A percentile compares a stretch with the other conserved stretches of the same genome.
Conservation (phyloP, 148 eudicot species). For the Vaccinium macrocarpon region DNA sequence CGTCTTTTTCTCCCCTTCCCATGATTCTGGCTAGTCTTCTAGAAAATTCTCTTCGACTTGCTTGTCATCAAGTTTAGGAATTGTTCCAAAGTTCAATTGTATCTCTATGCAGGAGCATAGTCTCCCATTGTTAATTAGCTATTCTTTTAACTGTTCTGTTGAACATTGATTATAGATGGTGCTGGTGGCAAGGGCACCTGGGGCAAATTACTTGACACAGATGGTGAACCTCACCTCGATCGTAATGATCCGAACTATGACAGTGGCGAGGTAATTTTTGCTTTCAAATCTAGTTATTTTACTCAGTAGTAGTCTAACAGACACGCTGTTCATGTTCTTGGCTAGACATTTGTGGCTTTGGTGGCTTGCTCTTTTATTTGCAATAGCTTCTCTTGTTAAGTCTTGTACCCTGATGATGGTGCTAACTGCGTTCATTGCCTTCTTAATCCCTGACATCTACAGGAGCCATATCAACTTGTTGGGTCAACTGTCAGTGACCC, state of each 20-base stretch:
- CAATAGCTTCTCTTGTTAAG: not conserved
- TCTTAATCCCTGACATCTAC: constrained; percentile 16
- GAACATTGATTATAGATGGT: constrained; percentile 58
- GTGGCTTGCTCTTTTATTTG: not conserved
- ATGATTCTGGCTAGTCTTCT: not conserved
- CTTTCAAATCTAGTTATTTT: not conserved
- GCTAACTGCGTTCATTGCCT: not conserved
- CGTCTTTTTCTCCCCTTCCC: not conserved
- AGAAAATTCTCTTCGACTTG: not conserved
- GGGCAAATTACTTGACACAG: constrained; percentile 93
- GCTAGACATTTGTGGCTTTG: not conserved
- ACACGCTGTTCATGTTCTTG: not conserved
- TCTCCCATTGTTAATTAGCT: no score
- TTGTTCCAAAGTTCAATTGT: not conserved
- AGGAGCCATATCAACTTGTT: constrained; percentile 95
- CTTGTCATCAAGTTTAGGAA: not conserved
- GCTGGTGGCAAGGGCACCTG: constrained; percentile 98
- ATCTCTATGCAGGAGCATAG: not conserved
- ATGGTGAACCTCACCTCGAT: constrained; percentile 64
- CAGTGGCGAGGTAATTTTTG: constrained; percentile 74
- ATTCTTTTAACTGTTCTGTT: not conserved
- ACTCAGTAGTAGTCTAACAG: not conserved
- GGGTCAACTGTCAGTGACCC: constrained; percentile 75
- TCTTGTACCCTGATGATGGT: not conserved
- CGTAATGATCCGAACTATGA: constrained; percentile 95